Evolutionary conservation across 2,329 filamentous ascomycete species (phyloP).

Genomic region (Trichoderma sp.): DNA sequence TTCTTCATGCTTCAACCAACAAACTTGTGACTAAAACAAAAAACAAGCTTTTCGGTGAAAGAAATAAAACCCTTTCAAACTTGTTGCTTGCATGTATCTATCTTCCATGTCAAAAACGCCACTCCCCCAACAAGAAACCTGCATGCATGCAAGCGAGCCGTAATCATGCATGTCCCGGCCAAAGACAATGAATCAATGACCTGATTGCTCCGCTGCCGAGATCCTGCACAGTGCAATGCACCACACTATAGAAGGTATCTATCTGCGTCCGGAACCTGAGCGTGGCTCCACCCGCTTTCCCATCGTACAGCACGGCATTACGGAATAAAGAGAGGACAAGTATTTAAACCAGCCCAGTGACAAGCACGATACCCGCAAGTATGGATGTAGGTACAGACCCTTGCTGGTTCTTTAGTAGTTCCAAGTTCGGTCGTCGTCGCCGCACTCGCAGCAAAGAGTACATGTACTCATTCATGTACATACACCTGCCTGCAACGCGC

Average conservation of each 20-base stretch:
- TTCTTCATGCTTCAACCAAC: neutral
- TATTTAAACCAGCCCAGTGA: neutral
- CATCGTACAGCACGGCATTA: neutral
- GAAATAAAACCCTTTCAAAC: neutral
- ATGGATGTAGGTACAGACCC: neutral
- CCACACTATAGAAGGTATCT: neutral
- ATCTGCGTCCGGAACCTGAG: neutral
- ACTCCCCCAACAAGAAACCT: neutral
- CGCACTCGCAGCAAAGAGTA: neutral
- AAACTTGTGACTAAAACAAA: neutral
- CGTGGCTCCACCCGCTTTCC: neutral
- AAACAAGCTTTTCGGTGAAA: neutral
- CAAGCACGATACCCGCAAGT: neutral
- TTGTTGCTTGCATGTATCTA: neutral
- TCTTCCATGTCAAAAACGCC: neutral
- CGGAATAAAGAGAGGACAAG: neutral
- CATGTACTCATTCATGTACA: neutral
- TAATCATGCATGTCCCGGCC: neutral
- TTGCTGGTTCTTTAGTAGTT: neutral
- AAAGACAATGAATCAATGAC: neutral
- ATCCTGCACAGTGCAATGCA: neutral
- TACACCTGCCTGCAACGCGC: neutral
- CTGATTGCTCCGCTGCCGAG: neutral
- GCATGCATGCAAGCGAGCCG: neutral
- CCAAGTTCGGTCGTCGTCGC: neutral